These are phyloP conservation scores for Phaeosphaeriaceae sp. DNA, from an alignment of 2,329 filamentous ascomycete species.

Conservation along the genomic window DNA sequence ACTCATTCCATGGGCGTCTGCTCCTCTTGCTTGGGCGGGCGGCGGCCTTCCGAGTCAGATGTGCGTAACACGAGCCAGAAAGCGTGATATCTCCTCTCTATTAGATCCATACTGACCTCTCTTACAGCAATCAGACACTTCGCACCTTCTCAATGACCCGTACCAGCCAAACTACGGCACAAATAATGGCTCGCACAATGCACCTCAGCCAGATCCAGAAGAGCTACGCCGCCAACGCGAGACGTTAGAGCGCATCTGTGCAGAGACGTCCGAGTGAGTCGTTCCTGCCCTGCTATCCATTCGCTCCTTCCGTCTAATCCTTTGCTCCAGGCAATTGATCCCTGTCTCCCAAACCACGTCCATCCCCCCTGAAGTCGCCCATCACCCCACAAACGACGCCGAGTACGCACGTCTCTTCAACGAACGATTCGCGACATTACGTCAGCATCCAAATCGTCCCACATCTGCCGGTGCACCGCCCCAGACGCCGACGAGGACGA, in stretches of 20 bases:
- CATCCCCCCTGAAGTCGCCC: constrained; percentile 46
- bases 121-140: constrained; percentile 53
- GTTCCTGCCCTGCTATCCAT: constrained; percentile 2
- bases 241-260: constrained; percentile 57
- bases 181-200: constrained; percentile 42
- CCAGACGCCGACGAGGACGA: constrained; percentile 40
- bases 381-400: constrained; percentile 38
- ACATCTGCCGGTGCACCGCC: constrained; percentile 20
- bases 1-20: constrained; percentile 55
- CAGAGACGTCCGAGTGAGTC: constrained; percentile 56
- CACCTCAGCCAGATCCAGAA: constrained; percentile 55
- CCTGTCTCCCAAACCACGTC: constrained; percentile 55
- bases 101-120: constrained; percentile 29
- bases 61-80: constrained; percentile 40
- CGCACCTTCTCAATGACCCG: constrained; percentile 54
- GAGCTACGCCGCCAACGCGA: constrained; percentile 57
- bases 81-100: constrained; percentile 5
- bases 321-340: constrained; percentile 55
- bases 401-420: constrained; percentile 53
- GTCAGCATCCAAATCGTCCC: constrained; percentile 27
- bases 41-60: constrained; percentile 52
- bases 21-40: constrained; percentile 56
- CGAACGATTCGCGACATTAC: constrained; percentile 48
- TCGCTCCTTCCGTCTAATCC: constrained; percentile 25
- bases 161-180: constrained; percentile 55